A percentile compares a stretch with the other conserved stretches of the same genome.
Conservation (phyloP, 2,329 filamentous ascomycete genomes). For the Aspergillus viridinutans region DNA sequence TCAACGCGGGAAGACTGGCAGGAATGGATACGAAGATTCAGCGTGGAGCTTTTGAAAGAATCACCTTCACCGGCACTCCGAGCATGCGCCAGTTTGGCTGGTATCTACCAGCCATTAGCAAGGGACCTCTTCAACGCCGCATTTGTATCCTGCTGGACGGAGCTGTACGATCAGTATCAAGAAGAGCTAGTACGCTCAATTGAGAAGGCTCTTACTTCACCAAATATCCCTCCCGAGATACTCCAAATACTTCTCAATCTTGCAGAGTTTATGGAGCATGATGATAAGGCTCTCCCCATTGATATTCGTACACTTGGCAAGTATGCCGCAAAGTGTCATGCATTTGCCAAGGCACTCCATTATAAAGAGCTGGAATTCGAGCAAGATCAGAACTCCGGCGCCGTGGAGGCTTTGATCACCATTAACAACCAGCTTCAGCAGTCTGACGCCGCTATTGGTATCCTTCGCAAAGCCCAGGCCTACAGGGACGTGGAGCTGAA, state of each 20-base stretch:
- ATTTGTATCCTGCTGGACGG: conserved; percentile 98
- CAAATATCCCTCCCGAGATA: conserved; percentile 93
- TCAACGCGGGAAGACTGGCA: conserved; percentile 99
- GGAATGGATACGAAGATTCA: conserved; percentile 96
- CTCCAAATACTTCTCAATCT: conserved; percentile 90
- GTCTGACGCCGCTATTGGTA: conserved; percentile 96
- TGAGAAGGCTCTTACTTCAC: conserved; percentile 89
- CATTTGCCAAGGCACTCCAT: conserved; percentile 94
- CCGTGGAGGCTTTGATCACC: conserved; percentile 94
- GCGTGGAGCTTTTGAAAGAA: conserved; percentile 88
- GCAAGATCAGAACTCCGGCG: conserved; percentile 91
- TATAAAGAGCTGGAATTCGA: conserved; percentile 99
- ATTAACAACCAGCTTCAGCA: conserved; percentile 99
- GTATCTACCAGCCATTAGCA: conserved; percentile 84
- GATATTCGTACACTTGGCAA: conserved; percentile 92
- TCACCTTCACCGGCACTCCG: conserved; percentile 93
- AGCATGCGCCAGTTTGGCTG: conserved; percentile 86
- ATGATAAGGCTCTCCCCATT: conserved; percentile 96
- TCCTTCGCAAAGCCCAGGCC: conserved; percentile 88
- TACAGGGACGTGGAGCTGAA: conserved; percentile 95
- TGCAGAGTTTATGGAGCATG: conserved; percentile 99
- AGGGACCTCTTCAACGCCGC: conserved; percentile 96
- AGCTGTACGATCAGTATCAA: conserved; percentile 93
- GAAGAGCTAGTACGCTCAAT: conserved; percentile 95
- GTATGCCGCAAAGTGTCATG: conserved; percentile 94